phyloP scores from a whole-genome alignment of 2,329 filamentous ascomycete species.

The Clonostachys solani region DNA sequence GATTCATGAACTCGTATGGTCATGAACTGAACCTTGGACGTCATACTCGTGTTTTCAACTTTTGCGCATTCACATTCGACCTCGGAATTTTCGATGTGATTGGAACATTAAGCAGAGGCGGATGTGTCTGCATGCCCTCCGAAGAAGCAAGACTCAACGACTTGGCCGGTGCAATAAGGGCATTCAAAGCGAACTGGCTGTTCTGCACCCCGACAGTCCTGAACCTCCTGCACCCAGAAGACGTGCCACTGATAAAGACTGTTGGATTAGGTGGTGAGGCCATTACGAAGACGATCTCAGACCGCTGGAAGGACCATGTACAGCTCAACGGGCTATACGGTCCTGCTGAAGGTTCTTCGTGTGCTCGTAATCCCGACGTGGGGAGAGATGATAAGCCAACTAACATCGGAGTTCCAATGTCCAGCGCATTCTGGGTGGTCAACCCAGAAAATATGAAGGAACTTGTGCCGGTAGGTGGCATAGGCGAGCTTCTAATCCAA shows the following conservation, averaged over 20 bases:
- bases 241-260: constrained; percentile 9
- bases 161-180: constrained; percentile 6
- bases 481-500: constrained; percentile 15
- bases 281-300: constrained; percentile 6
- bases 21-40: neutral
- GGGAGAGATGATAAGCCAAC: constrained; percentile 1
- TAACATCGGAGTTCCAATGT: neutral
- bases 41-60: neutral
- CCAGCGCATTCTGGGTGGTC: constrained; percentile 9
- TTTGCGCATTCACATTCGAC: neutral
- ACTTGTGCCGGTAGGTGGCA: constrained; percentile 11
- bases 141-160: constrained; percentile 6
- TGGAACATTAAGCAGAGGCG: neutral
- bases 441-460: constrained; percentile 7
- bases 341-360: constrained; percentile 1
- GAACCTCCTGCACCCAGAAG: constrained; percentile 10
- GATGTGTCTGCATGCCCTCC: neutral
- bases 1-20: neutral
- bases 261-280: constrained; percentile 14
- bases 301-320: neutral
- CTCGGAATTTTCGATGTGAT: neutral
- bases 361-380: constrained; percentile 17
- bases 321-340: constrained; percentile 1
- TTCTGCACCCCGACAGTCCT: constrained; percentile 9
- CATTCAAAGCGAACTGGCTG: constrained; percentile 4